Evolutionary conservation across 2,329 filamentous ascomycete genomes (phyloP).

Genomic region (Monilinia fructigena): DNA sequence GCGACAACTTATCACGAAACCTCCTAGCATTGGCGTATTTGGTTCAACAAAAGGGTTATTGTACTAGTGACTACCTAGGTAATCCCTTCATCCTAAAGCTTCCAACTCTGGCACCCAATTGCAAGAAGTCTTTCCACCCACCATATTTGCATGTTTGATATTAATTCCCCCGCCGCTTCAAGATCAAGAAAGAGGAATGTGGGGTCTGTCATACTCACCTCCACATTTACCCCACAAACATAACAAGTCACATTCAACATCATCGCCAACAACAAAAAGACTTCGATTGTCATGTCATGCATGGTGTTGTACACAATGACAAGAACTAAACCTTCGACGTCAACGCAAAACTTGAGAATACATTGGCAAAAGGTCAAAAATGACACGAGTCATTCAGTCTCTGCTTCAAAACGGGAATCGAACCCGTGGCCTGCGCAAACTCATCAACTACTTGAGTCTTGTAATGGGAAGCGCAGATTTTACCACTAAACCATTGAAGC

Average conservation of each 20-base stretch:
- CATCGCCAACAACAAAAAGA: not conserved
- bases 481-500: conserved; percentile 18
- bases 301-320: no score
- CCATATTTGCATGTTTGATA: no score
- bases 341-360: not conserved
- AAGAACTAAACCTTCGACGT: no score
- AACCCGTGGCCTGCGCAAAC: conserved; percentile 7
- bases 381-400: accelerated
- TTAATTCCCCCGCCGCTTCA: no score
- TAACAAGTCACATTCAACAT: not conserved
- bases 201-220: not conserved
- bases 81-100: not conserved
- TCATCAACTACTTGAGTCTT: not conserved
- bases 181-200: not conserved
- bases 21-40: no score
- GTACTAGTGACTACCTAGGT: no score
- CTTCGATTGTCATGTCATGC: no score
- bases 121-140: not conserved
- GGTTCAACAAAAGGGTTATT: no score
- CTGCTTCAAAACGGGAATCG: conserved; percentile 14
- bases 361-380: not conserved
- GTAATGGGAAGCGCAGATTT: conserved; percentile 11
- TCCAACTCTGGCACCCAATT: not conserved
- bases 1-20: not conserved
- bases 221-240: conserved; percentile 10